Evolutionary conservation across 108 stramenopile genomes (phyloP), one percentile per base, ranked within the genome.

Genomic region (Phaeodactylum tricornutum): DNA sequence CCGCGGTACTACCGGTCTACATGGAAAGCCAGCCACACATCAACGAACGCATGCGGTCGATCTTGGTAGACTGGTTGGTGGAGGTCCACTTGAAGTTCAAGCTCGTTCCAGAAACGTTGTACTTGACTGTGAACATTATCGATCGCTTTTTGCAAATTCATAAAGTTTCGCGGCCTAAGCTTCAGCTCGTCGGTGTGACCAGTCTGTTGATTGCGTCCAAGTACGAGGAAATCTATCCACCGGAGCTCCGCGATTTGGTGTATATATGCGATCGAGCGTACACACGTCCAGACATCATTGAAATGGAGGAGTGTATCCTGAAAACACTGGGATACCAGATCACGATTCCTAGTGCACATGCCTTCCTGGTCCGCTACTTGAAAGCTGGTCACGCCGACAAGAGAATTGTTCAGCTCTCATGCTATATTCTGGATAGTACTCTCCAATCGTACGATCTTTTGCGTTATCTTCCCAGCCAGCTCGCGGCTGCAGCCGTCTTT

Each of bases 141-240:
- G 90, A 87, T 54, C 73, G 82, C 16, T 92, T 66, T 55, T 60
- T 87, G 25, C 74, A 79, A 42, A 52, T 61, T 11, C 19, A 68
- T 41, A 34, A 60, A 27, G 89, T 95, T 31, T 46, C 64, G n/a
- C 71, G 96, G 15, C 70, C 79, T 25, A 84, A 87, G 56, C 69
- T 97, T 30, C 96, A 97, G 70, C 87, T 97, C 4, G 83, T 97
- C 23, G 96, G 96, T 22, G 94, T 95, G 21, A 93, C 93, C 9
- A 75, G 84, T 31, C 75, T 97, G 25, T 66, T 97, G 48, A 72
- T 97, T 27, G 94, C 94, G 2, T 88, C 88, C 52, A 97, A 97
- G 66, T 95, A 95, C 58, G 96, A 97, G 49, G 96, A 97, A 65
- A 94, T 95, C 52, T 94, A 94, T 42, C 83, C 87, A 61, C 96